phyloP scores from a whole-genome alignment of 148 eudicot genomes.

The Limonium bicolor region DNA sequence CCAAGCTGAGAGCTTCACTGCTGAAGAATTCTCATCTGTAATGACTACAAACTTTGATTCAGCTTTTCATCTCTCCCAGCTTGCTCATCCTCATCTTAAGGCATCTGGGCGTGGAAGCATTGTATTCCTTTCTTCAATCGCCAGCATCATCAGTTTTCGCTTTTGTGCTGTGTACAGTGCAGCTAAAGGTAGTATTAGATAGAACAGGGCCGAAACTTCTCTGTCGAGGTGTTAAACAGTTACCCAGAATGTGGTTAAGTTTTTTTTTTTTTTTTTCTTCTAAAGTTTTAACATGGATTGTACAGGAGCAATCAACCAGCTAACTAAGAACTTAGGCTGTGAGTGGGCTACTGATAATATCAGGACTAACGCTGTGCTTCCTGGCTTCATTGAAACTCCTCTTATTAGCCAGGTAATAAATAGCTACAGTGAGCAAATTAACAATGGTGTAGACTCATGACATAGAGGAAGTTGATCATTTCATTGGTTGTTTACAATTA shows the following conservation, averaged over 20 bases:
- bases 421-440: no score
- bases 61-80: slow-evolving; percentile 32
- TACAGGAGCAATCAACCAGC: no score
- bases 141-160: slow-evolving; percentile 16
- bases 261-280: no score
- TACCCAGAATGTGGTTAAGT: no score
- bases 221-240: slow-evolving; percentile 13
- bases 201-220: no score
- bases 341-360: slow-evolving; percentile 63
- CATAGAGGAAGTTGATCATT: no score
- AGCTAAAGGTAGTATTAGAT: slow-evolving; percentile 29
- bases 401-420: no score
- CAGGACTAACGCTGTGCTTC: slow-evolving; percentile 39
- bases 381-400: slow-evolving; percentile 31
- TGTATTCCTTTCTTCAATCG: slow-evolving; percentile 32
- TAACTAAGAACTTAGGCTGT: slow-evolving; percentile 31
- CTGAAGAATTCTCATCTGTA: slow-evolving; percentile 17
- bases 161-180: slow-evolving; percentile 23
- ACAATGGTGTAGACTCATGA: no score
- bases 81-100: slow-evolving; percentile 38
- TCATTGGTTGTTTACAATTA: not conserved
- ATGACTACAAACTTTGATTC: slow-evolving; percentile 38
- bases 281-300: no score
- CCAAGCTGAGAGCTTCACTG: slow-evolving; percentile 13
- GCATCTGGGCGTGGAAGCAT: slow-evolving; percentile 32